phyloP scores from a whole-genome alignment of 257 asterid species.

The Salvia rosmarinus region DNA sequence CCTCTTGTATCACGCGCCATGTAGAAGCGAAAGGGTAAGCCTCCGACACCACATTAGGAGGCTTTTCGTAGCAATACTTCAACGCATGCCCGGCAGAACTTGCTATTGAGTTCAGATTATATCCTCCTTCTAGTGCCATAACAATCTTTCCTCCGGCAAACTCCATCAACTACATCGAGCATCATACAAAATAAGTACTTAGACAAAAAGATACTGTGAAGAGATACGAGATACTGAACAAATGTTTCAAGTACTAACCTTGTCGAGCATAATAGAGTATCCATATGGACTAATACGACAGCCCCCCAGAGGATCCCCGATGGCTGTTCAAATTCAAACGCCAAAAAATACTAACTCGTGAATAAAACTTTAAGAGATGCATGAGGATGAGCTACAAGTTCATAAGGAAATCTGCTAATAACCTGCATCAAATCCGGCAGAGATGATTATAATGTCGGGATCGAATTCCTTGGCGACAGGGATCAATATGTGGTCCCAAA shows the following conservation, averaged over 20 bases:
- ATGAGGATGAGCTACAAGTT: slow-evolving; percentile 7
- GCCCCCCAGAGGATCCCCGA: slow-evolving; percentile 92
- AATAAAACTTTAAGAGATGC: slow-evolving; percentile 1
- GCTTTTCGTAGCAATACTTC: slow-evolving; percentile 67
- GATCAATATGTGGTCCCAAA: slow-evolving; percentile 84
- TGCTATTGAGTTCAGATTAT: slow-evolving; percentile 76
- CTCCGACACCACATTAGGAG: slow-evolving; percentile 53
- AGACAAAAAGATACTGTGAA: not conserved
- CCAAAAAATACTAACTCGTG: slow-evolving; percentile 29
- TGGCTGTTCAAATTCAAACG: slow-evolving; percentile 55
- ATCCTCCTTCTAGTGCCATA: slow-evolving; percentile 99
- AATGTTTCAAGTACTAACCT: slow-evolving; percentile 53
- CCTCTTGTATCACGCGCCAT: slow-evolving; percentile 81
- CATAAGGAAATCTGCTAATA: slow-evolving; percentile 39
- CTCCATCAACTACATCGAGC: slow-evolving; percentile 66
- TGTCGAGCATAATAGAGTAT: slow-evolving; percentile 78
- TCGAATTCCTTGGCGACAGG: slow-evolving; percentile 88
- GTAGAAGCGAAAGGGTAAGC: slow-evolving; percentile 83
- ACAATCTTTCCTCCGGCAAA: slow-evolving; percentile 90
- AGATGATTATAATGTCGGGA: slow-evolving; percentile 79
- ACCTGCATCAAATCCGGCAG: slow-evolving; percentile 99
- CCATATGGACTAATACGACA: slow-evolving; percentile 87
- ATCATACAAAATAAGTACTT: not conserved
- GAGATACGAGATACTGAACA: slow-evolving; percentile 14
- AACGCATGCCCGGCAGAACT: slow-evolving; percentile 82